Evolutionary conservation across 129 eudicot genomes (phyloP).

Genomic region (Logfia minima): DNA sequence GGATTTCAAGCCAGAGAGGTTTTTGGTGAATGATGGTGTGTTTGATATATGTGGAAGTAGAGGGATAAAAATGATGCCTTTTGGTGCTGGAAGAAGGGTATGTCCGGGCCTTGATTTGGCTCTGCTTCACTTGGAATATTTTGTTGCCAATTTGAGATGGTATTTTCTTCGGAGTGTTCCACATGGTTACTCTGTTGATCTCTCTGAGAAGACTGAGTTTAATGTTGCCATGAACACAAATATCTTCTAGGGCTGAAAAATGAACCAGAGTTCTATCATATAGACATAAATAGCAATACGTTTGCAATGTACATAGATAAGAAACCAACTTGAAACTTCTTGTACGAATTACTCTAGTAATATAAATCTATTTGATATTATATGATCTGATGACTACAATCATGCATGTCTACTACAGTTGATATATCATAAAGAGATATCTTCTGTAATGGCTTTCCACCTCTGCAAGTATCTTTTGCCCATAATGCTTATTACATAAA

Average conservation of each 20-base stretch:
- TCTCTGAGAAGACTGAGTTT: slow-evolving; percentile 38
- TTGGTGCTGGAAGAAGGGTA: slow-evolving; percentile 66
- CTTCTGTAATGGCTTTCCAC: background rate
- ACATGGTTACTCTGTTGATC: slow-evolving; percentile 34
- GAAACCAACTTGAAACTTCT: background rate
- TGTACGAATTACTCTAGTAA: background rate
- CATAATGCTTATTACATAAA: background rate
- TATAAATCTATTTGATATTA: background rate
- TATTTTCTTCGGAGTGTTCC: slow-evolving; percentile 36
- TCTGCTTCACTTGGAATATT: slow-evolving; percentile 54
- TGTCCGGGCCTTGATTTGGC: slow-evolving; percentile 59
- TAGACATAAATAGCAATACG: background rate
- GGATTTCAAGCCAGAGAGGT: slow-evolving; percentile 67
- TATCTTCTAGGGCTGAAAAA: slow-evolving; percentile 29
- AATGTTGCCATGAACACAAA: slow-evolving; percentile 40
- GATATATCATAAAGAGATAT: background rate
- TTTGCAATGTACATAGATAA: slow-evolving; percentile 11
- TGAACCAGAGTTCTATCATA: background rate
- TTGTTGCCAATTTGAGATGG: slow-evolving; percentile 63
- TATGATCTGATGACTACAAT: background rate
- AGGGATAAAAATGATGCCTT: slow-evolving; percentile 74
- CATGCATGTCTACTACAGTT: background rate
- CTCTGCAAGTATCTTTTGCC: background rate
- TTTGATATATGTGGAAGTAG: slow-evolving; percentile 54
- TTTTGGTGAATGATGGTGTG: slow-evolving; percentile 28